These are phyloP conservation scores for Kwoniella pini DNA, from an alignment of 768 basidiomycete genomes.

Conservation along the genomic window DNA sequence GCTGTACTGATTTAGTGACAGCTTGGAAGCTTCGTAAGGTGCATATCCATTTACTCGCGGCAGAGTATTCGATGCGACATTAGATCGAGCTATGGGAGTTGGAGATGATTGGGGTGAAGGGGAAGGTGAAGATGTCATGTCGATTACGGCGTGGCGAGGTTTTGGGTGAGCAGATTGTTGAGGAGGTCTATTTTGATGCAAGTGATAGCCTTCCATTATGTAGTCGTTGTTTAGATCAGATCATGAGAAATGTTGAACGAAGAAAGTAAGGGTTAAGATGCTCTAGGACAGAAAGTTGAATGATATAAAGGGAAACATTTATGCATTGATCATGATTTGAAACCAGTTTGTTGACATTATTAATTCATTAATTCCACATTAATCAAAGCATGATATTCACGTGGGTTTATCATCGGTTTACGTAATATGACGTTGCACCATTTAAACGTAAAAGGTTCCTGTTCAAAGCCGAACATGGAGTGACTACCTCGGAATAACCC, in stretches of 20 bases:
- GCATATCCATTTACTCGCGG: too few species aligned
- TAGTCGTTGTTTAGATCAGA: too few species aligned
- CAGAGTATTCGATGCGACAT: too few species aligned
- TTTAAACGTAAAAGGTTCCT: neutral
- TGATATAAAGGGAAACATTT: too few species aligned
- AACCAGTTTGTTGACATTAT: conserved; percentile 6
- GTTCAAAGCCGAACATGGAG: neutral
- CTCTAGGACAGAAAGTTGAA: neutral
- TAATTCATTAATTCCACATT: neutral
- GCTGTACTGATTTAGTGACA: neutral
- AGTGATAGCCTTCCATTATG: conserved; percentile 15
- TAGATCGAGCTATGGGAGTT: neutral
- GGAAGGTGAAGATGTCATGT: conserved; percentile 19
- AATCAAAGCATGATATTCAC: neutral
- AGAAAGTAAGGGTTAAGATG: neutral
- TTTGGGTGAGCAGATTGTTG: neutral
- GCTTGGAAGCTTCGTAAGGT: too few species aligned
- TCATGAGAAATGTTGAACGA: too few species aligned
- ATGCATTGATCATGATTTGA: neutral
- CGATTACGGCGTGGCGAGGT: conserved; percentile 11
- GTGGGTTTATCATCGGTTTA: neutral
- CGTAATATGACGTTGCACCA: conserved; percentile 10
- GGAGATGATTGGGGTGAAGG: conserved; percentile 17
- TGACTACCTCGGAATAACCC: too few species aligned
- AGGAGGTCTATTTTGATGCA: conserved; percentile 11